Evolutionary conservation across 768 basidiomycete species (phyloP), one percentile per base, ranked within the genome.

Genomic region (Mycena pura): DNA sequence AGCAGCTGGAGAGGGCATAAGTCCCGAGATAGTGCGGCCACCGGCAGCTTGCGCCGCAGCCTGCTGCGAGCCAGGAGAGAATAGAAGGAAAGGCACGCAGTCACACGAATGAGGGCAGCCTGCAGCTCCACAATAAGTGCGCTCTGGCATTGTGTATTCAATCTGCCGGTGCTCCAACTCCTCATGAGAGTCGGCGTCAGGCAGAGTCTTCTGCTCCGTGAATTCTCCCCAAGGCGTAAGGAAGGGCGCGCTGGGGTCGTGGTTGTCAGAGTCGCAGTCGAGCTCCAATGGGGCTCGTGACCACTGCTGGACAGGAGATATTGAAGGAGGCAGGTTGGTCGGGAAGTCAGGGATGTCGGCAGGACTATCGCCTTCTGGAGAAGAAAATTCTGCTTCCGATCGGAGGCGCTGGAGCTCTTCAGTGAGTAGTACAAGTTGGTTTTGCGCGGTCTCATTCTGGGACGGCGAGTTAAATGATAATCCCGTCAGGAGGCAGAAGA

Each of bases 71-170:
- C 51, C 60, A 32, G 63, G 61, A 0, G 63, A 64, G 56, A 58
- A 63, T 11, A 64, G 62, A 14, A 52, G n/a, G 22, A 59, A 53
- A 27, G 65, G 61, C 57, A 48, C 36, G 19, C 63, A 67, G 11
- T 63, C 52, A 31, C 65, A 69, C 21, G 65, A 63, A 41, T 62
- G 57, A n/a, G 70, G 70, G 57, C 65, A 68, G 46, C 65, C 64
- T 13, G 65, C 69, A 22, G 64, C 65, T 28, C 68, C 68, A 43
- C 66, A 68, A 8, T 55, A 58, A 15, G 21, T 51, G 38, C 50
- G 21, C 14, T 46, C 54, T 5, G 59, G 46, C 39, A 11, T 29
- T 15, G 39, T 5, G 22, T 10, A 28, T 28, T 54, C 22, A 3
- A 9, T 14, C 11, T 39, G 46, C 40, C 39, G 3, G n/a, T 55